A percentile compares a stretch with the other conserved stretches of the same genome.
phyloP scores from a whole-genome alignment of 306 rosid species.

The Biancaea sappan region DNA sequence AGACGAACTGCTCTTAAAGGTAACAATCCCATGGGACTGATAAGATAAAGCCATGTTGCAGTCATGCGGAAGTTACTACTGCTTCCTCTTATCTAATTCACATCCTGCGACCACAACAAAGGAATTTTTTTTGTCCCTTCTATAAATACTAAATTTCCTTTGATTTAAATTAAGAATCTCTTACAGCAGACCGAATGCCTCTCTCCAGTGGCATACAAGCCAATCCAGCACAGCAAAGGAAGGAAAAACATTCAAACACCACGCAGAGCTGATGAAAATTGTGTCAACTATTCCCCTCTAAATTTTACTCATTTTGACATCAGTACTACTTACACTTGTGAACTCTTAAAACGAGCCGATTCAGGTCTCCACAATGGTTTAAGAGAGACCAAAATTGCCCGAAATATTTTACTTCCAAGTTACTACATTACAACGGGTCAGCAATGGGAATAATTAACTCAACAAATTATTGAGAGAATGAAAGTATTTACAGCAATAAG shows the following conservation, averaged over 20 bases:
- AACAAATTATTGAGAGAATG: slow-evolving; percentile 17
- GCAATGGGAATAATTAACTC: slow-evolving; percentile 10
- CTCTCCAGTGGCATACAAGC: not conserved
- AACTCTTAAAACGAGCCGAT: not conserved
- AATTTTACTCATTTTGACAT: not conserved
- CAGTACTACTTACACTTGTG: not conserved
- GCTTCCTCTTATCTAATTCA: too few species aligned
- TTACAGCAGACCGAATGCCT: not conserved
- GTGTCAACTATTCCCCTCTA: too few species aligned
- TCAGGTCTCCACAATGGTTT: not conserved
- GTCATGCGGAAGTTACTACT: too few species aligned
- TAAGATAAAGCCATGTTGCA: too few species aligned
- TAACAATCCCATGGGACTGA: too few species aligned
- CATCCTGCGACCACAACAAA: not conserved
- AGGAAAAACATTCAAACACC: too few species aligned
- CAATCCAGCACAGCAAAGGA: too few species aligned
- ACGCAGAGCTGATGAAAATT: too few species aligned
- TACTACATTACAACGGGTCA: not conserved
- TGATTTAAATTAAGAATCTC: not conserved
- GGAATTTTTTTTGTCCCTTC: too few species aligned
- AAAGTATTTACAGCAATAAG: slow-evolving; percentile 15
- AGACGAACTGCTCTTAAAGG: too few species aligned
- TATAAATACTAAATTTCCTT: not conserved
- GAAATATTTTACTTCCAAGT: not conserved
- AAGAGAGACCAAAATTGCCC: not conserved